These are phyloP conservation scores for Cephaloascus fragrans DNA, from an alignment of 805 yeast genomes.

Conservation along the genomic window DNA sequence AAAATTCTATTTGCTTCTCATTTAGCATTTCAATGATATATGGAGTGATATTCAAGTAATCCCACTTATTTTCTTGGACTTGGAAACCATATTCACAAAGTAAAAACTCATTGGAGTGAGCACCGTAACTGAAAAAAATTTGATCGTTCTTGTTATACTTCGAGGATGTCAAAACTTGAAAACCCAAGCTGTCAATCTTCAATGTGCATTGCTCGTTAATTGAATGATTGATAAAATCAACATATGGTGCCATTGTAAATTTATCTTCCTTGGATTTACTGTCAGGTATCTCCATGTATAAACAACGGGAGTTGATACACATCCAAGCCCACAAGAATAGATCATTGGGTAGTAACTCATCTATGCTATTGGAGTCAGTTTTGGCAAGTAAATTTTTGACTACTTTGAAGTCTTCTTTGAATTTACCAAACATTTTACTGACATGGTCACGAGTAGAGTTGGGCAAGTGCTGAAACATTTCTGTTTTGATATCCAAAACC, in stretches of 20 bases:
- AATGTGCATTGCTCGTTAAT: slow-evolving; percentile 43
- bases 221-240: slow-evolving; percentile 80
- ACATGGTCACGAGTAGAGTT: slow-evolving; percentile 27
- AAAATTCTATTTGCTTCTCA: slow-evolving; percentile 28
- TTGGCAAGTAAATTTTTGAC: slow-evolving; percentile 15
- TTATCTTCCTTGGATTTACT: slow-evolving; percentile 45
- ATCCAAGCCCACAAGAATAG: slow-evolving; percentile 67
- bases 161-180: slow-evolving; percentile 33
- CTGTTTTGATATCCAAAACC: slow-evolving; percentile 14
- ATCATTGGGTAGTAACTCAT: slow-evolving; percentile 8
- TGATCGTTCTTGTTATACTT: slow-evolving; percentile 37
- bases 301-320: slow-evolving; percentile 84
- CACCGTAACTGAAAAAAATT: slow-evolving; percentile 70
- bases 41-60: slow-evolving; percentile 53
- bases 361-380: background rate
- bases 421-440: slow-evolving; percentile 28
- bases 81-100: slow-evolving; percentile 84
- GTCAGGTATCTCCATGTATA: slow-evolving; percentile 62
- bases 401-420: slow-evolving; percentile 32
- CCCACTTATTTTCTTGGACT: slow-evolving; percentile 50
- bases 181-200: slow-evolving; percentile 35
- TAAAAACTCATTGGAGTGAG: slow-evolving; percentile 78
- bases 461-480: slow-evolving; percentile 34
- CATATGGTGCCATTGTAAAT: slow-evolving; percentile 85
- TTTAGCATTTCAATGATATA: slow-evolving; percentile 26